A percentile compares a stretch with the other conserved stretches of the same genome.
Evolutionary conservation across 768 basidiomycete species (phyloP).

Genomic region (Stropharia rugosoannulata): DNA sequence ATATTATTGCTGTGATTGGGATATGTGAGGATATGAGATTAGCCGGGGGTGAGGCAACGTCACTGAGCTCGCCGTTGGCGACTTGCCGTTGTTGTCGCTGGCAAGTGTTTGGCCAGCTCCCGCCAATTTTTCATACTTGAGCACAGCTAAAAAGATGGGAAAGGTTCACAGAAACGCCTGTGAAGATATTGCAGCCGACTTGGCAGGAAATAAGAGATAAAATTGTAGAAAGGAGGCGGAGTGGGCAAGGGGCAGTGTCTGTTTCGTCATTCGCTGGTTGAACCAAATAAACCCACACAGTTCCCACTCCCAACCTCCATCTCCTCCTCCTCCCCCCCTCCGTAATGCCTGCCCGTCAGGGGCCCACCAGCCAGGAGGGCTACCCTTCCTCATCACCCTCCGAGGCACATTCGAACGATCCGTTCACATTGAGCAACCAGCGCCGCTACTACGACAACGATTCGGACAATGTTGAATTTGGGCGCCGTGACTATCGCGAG

Average conservation of each 20-base stretch:
- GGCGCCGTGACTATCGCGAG: slow-evolving; percentile 52
- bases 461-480: slow-evolving; percentile 65
- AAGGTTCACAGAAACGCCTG: no score
- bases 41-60: no score
- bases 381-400: slow-evolving; percentile 60
- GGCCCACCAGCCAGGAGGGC: slow-evolving; percentile 60
- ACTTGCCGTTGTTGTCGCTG: no score
- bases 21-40: no score
- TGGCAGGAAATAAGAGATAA: not conserved
- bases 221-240: not conserved
- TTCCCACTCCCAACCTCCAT: slow-evolving; percentile 19
- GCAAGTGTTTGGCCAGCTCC: no score
- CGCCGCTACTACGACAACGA: slow-evolving; percentile 74
- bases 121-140: no score
- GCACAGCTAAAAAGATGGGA: no score
- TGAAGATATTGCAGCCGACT: no score
- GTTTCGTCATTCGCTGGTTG: slow-evolving; percentile 7
- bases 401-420: slow-evolving; percentile 66
- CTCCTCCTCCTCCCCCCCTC: slow-evolving; percentile 15
- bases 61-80: no score
- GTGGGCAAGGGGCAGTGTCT: slow-evolving; percentile 3
- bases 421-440: slow-evolving; percentile 49
- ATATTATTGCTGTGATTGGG: no score
- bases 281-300: slow-evolving; percentile 6
- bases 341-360: slow-evolving; percentile 54